A percentile compares a stretch with the other conserved stretches of the same genome.
Evolutionary conservation across 2,329 filamentous ascomycete species (phyloP).

Genomic region (Lachnellula occidentalis): DNA sequence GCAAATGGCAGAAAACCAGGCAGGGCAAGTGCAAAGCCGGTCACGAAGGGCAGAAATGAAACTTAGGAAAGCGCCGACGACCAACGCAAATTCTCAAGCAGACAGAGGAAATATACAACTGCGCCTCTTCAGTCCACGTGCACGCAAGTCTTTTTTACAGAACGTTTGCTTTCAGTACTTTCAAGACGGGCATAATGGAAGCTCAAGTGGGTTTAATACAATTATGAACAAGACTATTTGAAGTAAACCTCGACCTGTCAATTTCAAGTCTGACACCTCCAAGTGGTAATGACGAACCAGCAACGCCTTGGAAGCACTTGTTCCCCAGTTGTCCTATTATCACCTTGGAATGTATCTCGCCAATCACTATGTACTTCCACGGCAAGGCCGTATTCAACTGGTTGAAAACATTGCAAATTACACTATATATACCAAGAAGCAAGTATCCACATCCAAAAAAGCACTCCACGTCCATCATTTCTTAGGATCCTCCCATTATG

Average conservation of each 20-base stretch:
- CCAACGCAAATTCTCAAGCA: too few relatives aligned
- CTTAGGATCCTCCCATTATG: conserved; percentile 24
- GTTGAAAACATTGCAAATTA: conserved; percentile 15
- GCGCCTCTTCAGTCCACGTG: too few relatives aligned
- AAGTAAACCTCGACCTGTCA: not conserved
- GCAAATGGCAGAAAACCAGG: not conserved
- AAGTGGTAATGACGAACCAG: not conserved
- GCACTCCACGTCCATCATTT: not conserved
- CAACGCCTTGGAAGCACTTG: not conserved
- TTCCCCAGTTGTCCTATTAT: not conserved
- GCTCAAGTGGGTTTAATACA: too few relatives aligned
- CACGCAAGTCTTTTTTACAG: not conserved
- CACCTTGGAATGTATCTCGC: not conserved
- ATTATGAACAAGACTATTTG: not conserved
- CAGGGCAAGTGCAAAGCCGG: not conserved
- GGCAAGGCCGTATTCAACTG: not conserved
- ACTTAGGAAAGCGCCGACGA: not conserved
- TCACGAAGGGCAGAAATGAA: not conserved
- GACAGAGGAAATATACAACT: too few relatives aligned
- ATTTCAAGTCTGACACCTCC: not conserved
- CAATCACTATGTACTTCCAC: conserved; percentile 7
- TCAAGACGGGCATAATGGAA: too few relatives aligned
- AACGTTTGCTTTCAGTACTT: too few relatives aligned
- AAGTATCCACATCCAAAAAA: conserved; percentile 5
- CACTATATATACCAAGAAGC: conserved; percentile 20